These are phyloP conservation scores for Selenicereus undatus DNA, from an alignment of 148 eudicot species.

Conservation along the genomic window DNA sequence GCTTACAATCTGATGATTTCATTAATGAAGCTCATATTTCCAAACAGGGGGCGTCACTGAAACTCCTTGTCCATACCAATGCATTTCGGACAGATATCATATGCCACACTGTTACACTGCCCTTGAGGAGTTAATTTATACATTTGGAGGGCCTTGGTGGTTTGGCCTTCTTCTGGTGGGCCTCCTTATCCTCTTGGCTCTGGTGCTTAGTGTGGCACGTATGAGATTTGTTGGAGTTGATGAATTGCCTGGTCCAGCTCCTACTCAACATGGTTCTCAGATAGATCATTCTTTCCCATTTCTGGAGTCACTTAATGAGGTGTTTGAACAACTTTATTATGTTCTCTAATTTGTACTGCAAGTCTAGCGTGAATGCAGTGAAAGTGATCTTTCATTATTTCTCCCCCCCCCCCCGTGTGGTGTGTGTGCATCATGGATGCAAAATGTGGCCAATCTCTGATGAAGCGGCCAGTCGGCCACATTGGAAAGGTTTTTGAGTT, in stretches of 20 bases:
- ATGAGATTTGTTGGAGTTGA: constrained; percentile 89
- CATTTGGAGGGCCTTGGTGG: constrained; percentile 96
- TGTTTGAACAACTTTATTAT: constrained; percentile 20
- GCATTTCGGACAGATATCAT: constrained; percentile 88
- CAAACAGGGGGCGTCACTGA: constrained; percentile 82
- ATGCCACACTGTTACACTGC: constrained; percentile 93
- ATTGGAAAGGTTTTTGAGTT: too few relatives aligned
- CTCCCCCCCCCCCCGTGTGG: background rate
- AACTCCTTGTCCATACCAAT: constrained; percentile 82
- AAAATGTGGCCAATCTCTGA: too few relatives aligned
- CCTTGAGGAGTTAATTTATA: constrained; percentile 89
- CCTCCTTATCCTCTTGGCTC: constrained; percentile 70
- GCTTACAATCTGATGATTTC: constrained; percentile 1
- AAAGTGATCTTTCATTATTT: background rate
- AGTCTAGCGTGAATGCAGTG: background rate
- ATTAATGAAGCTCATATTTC: constrained; percentile 8
- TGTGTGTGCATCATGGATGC: background rate
- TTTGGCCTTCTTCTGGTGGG: constrained; percentile 86
- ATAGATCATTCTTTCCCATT: constrained; percentile 96
- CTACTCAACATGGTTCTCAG: constrained; percentile 88
- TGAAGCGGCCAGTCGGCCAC: too few relatives aligned
- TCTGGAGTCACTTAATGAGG: constrained; percentile 98
- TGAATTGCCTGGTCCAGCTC: constrained; percentile 81
- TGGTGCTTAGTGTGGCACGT: constrained; percentile 95
- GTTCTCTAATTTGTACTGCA: background rate